Percentiles rank a stretch among this genome's conserved stretches.
These are phyloP conservation scores for Funneliformis caledonium DNA, from an alignment of 371 early-diverging fungal genomes.

Conservation along the genomic window DNA sequence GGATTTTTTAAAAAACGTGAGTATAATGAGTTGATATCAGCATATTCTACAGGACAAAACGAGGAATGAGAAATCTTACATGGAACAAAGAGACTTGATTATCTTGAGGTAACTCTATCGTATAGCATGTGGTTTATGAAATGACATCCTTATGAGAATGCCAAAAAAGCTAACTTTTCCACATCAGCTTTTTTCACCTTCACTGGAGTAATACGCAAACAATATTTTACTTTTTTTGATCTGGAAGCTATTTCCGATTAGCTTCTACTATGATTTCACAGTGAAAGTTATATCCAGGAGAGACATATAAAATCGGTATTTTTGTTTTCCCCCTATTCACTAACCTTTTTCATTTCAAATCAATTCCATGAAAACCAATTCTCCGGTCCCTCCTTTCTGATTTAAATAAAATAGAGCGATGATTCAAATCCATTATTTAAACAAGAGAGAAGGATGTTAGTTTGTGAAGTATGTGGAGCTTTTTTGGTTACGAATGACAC, in stretches of 20 bases:
- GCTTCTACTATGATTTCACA: background rate
- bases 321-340: conserved; percentile 25
- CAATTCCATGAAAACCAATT: conserved; percentile 33
- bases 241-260: conserved; percentile 11
- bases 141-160: background rate
- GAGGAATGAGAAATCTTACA: background rate
- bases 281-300: conserved; percentile 8
- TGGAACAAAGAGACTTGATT: background rate
- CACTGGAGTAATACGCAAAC: background rate
- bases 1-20: conserved; percentile 63
- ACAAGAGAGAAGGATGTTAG: conserved; percentile 81
- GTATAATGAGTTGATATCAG: conserved; percentile 14
- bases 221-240: background rate
- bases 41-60: background rate
- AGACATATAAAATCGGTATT: conserved; percentile 32
- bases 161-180: conserved; percentile 19
- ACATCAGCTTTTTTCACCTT: background rate
- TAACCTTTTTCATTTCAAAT: conserved; percentile 28
- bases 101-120: conserved; percentile 5
- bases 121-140: conserved; percentile 5
- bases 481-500: conserved; percentile 86
- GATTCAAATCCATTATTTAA: conserved; percentile 69
- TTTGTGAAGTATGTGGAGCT: conserved; percentile 90
- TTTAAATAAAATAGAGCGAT: conserved; percentile 47
- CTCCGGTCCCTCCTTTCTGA: conserved; percentile 35